Base-by-base conservation (phyloP, 441 rosid species). In the Raphanus hybrid region DNA sequence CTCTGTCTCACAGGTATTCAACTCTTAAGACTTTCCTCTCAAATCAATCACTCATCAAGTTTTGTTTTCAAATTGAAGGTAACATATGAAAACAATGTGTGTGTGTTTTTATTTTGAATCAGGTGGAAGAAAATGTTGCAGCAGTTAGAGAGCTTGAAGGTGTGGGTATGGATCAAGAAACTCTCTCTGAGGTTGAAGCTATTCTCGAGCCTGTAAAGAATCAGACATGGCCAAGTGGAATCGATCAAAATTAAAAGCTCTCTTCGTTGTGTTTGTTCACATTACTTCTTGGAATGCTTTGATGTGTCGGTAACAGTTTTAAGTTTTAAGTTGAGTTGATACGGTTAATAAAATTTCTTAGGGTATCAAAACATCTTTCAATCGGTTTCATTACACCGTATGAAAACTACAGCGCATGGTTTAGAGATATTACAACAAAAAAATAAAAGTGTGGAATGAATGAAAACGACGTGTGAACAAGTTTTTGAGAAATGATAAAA, bases 141-240 rank as follows among this genome's bases (percentile, higher is more conserved):
- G 96, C 96, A 48, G 89, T 90, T 2, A 64, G 75, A 1, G 96
- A 90, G 80, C 84, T 92, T 45, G 84, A 80, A 2, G 59, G 82
- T 15, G 29, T 71, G 5, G 94, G 97, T 16, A 77, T 84, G 41
- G 98, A 95, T 78, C 70, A 81, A 41, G 87, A 91, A 71, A 87
- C 88, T 8, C 35, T 95, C 2, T 60, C 85, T 0, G 87, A 83
- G 78, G 90, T 91, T 11, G 91, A 88, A 86, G 91, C 87, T 16
- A 88, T 95, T 84, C 88, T 93, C 37, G 66, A 85, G 75, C 92
- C 98, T 4, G 96, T 90, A 39, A 92, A 93, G 88, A 90, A 92
- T 83, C 91, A 85, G 82, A 90, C 96, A 64, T 96, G 99, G 99
- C 93, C 93, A 0, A 96, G 94, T 65, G 98, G 99, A 67, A 86